phyloP scores from a whole-genome alignment of 2,329 filamentous ascomycete genomes.

The Penicillium sp. region DNA sequence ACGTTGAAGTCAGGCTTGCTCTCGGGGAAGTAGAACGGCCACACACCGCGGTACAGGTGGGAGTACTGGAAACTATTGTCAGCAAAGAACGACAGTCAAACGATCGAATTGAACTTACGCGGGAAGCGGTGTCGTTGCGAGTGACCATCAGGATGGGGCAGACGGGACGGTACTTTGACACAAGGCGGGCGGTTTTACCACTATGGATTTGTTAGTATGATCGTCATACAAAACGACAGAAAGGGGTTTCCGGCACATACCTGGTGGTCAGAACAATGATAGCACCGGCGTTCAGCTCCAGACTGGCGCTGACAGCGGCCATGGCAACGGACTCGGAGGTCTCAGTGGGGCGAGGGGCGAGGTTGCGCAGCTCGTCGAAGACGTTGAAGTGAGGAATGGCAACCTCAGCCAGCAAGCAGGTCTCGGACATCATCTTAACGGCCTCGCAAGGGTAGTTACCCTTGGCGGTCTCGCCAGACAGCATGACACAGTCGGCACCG shows the following conservation, averaged over 20 bases:
- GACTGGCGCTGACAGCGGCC: conserved; percentile 90
- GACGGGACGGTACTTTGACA: conserved; percentile 98
- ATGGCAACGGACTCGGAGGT: conserved; percentile 95
- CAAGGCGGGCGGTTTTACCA: conserved; percentile 87
- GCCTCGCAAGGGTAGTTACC: conserved; percentile 90
- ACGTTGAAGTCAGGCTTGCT: conserved; percentile 90
- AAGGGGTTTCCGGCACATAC: conserved; percentile 42
- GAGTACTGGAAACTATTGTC: conserved; percentile 58
- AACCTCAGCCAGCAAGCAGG: conserved; percentile 93
- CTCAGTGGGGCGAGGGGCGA: conserved; percentile 78
- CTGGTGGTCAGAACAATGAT: conserved; percentile 95
- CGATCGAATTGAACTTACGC: conserved; percentile 50
- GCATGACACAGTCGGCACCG: conserved; percentile 98
- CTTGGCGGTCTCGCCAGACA: conserved; percentile 99
- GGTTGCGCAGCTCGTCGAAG: conserved; percentile 88
- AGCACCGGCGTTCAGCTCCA: conserved; percentile 93
- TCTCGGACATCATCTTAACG: conserved; percentile 97
- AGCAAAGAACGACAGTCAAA: conserved; percentile 11
- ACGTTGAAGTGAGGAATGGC: conserved; percentile 95
- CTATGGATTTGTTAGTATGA: conserved; percentile 45
- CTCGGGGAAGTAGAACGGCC: conserved; percentile 93
- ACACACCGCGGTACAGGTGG: conserved; percentile 96
- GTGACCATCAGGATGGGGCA: conserved; percentile 99
- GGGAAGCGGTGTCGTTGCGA: conserved; percentile 75
- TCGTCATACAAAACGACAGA: not conserved